Percentiles rank a stretch among this genome's conserved stretches.
These are phyloP conservation scores for Gamsiella multidivaricata DNA, from an alignment of 192 early-diverging fungal genomes.

Conservation along the genomic window DNA sequence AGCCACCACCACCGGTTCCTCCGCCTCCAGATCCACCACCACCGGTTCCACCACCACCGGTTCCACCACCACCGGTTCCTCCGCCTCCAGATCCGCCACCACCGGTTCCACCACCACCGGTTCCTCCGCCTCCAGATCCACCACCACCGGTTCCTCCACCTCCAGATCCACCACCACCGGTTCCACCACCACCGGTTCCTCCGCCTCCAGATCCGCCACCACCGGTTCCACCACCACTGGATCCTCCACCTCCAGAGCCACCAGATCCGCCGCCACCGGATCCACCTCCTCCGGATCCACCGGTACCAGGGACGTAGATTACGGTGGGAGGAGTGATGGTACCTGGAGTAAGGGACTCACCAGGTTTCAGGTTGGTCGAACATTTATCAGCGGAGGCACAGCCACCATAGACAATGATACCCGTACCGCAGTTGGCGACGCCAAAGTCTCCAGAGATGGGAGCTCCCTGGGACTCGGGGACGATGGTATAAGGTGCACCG, in stretches of 20 bases:
- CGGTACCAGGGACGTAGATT: conserved; percentile 24
- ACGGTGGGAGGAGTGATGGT: conserved; percentile 25
- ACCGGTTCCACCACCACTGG: background rate
- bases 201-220: conserved; percentile 5
- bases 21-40: background rate
- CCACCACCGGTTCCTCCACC: background rate
- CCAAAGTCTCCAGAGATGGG: conserved; percentile 30
- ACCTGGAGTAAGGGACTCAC: conserved; percentile 29
- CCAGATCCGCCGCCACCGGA: background rate
- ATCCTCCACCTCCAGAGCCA: background rate
- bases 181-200: conserved; percentile 18
- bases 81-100: background rate
- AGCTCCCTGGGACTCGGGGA: conserved; percentile 38
- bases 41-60: conserved; percentile 6
- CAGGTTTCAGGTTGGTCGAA: conserved; percentile 39
- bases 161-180: background rate
- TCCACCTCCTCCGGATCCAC: conserved; percentile 7
- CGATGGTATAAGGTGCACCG: conserved; percentile 31
- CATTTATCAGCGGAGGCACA: conserved; percentile 21
- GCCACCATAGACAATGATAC: conserved; percentile 42
- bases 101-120: background rate
- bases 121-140: background rate
- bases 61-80: background rate
- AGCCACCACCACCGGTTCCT: background rate
- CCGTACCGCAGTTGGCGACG: conserved; percentile 39